These are phyloP conservation scores for Trichoderma simmonsii DNA, from an alignment of 2,329 filamentous ascomycete genomes.

Conservation along the genomic window DNA sequence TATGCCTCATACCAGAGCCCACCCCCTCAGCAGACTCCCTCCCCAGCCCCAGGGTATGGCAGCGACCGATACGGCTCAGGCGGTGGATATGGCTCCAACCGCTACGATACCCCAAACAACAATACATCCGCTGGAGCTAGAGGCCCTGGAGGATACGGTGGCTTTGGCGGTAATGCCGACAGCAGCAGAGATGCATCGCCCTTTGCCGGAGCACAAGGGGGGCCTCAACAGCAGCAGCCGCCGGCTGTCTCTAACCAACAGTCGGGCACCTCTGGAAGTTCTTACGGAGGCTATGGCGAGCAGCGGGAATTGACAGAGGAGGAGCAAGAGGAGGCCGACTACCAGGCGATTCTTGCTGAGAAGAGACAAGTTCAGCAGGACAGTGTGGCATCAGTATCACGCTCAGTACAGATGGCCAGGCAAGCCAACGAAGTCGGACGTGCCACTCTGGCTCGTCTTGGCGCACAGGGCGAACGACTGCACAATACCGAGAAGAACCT, in stretches of 20 bases:
- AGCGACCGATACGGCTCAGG: conserved; percentile 51
- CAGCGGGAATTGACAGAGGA: conserved; percentile 79
- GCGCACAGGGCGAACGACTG: conserved; percentile 74
- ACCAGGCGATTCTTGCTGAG: conserved; percentile 55
- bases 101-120: conserved; percentile 44
- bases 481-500: conserved; percentile 81
- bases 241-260: conserved; percentile 25
- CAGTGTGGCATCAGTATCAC: conserved; percentile 48
- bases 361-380: conserved; percentile 72
- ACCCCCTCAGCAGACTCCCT: conserved; percentile 24
- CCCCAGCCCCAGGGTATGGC: conserved; percentile 48
- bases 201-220: conserved; percentile 55
- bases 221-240: conserved; percentile 42
- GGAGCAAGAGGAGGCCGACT: conserved; percentile 68
- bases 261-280: conserved; percentile 27
- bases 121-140: conserved; percentile 32
- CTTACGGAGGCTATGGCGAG: conserved; percentile 58
- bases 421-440: conserved; percentile 58
- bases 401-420: conserved; percentile 40
- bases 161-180: conserved; percentile 51
- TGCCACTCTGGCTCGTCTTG: conserved; percentile 69
- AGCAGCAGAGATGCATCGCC: conserved; percentile 57
- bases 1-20: conserved; percentile 21
- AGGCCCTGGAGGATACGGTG: conserved; percentile 60
- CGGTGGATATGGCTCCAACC: conserved; percentile 51